phyloP scores from a whole-genome alignment of 2,329 filamentous ascomycete genomes.

The Stachybotrys echinatus region DNA sequence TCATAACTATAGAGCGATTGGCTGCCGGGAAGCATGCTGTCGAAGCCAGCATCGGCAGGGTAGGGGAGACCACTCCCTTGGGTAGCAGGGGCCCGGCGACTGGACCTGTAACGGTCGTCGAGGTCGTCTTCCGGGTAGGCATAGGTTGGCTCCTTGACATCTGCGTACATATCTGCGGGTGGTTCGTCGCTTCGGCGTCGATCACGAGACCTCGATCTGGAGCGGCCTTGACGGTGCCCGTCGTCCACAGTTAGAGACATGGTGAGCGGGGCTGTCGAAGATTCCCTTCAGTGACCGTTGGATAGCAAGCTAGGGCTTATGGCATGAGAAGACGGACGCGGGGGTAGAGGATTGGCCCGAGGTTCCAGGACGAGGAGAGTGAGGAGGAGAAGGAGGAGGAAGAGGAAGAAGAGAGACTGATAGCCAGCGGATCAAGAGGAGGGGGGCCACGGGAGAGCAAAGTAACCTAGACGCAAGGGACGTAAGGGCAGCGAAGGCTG shows the following conservation, averaged over 20 bases:
- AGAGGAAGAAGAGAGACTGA: not conserved
- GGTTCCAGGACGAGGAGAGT: conserved; percentile 4
- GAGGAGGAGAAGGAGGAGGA: conserved; percentile 8
- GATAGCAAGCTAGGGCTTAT: too few relatives aligned
- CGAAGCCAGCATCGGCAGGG: conserved; percentile 31
- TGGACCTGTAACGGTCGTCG: conserved; percentile 26
- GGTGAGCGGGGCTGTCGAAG: conserved; percentile 6
- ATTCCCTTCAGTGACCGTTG: too few relatives aligned
- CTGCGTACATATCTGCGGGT: conserved; percentile 27
- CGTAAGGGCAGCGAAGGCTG: not conserved
- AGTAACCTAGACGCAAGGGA: not conserved
- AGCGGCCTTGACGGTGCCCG: conserved; percentile 37
- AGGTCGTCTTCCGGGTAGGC: conserved; percentile 37
- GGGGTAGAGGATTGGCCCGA: too few relatives aligned
- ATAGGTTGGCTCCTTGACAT: conserved; percentile 37
- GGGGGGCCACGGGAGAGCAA: not conserved
- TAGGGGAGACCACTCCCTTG: conserved; percentile 29
- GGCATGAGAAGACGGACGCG: too few relatives aligned
- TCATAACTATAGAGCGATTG: conserved; percentile 35
- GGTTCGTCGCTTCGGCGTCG: conserved; percentile 23
- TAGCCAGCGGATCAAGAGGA: not conserved
- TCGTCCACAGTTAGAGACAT: conserved; percentile 51
- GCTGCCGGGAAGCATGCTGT: conserved; percentile 29
- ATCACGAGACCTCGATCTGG: conserved; percentile 39
- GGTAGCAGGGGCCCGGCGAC: conserved; percentile 24